Evolutionary conservation across 345 rosid species (phyloP), one percentile per base, ranked within the genome.

Genomic region (Reutealis trisperma): DNA sequence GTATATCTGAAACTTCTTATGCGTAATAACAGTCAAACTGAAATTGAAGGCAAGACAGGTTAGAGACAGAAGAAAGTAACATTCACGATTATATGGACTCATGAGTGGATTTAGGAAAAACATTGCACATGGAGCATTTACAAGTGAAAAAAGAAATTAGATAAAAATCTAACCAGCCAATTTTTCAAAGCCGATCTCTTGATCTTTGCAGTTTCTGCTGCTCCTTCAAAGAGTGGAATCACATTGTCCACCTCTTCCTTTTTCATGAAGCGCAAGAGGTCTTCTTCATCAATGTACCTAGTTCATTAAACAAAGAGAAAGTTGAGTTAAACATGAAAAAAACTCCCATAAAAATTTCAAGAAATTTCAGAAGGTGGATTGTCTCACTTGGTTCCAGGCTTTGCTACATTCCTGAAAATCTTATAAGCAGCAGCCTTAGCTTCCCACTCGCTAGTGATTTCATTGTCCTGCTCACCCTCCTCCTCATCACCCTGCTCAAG

Each of bases 391-490:
- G 78, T 37, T 70, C 82, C 75, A 27, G 82, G 85, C 82, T 85
- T 89, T 18, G 92, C 93, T 2, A 91, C 93, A 69, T 91, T 89
- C 67, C 64, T 77, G 86, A 89, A 91, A 72, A 89, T 85, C 83
- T 70, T 77, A 79, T 84, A 88, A 52, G 92, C 93, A 69, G 95
- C 93, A 13, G 85, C 89, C 70, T 77, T 89, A 12, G 95, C 92
- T 81, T 91, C 93, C 92, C 88, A 86, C 77, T 91, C 92, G 32
- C 83, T 89, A 4, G 88, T 88, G 69, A 91, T 91, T 82, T 91
- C 89, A 65, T 77, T 34, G 62, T 88, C 83, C 68, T 84, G 79
- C 82, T 79, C 84, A 13, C 74, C 66, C 25, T 86, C 90, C 55
- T 89, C 93, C 13, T 86, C 89, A 45, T 80, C 84, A 27, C 80